These are phyloP conservation scores for Panicum hallii DNA, from an alignment of 202 grass and related monocot genomes.

Conservation along the genomic window DNA sequence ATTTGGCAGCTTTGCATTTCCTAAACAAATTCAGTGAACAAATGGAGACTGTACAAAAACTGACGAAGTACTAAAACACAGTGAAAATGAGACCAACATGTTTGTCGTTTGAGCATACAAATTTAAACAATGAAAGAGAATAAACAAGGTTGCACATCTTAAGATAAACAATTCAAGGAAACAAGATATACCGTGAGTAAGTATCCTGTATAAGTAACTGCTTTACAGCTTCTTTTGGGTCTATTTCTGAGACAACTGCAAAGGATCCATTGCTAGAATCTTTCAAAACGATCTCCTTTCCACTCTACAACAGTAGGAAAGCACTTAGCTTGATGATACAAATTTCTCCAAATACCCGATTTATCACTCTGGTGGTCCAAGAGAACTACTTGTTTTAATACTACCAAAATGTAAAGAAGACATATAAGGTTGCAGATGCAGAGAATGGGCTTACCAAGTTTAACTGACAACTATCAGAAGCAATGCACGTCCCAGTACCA, in stretches of 20 bases:
- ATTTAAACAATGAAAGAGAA: background rate
- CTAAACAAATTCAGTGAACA: background rate
- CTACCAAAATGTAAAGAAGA: background rate
- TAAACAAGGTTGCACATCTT: background rate
- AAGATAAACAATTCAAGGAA: slow-evolving; percentile 1
- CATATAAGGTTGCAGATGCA: slow-evolving; percentile 9
- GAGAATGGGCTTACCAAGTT: slow-evolving; percentile 26
- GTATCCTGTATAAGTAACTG: slow-evolving; percentile 69
- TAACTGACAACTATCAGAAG: slow-evolving; percentile 18
- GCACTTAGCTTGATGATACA: background rate
- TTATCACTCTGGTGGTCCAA: background rate
- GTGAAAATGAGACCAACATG: background rate
- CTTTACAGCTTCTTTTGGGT: slow-evolving; percentile 62
- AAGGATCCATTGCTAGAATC: slow-evolving; percentile 44
- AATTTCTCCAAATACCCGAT: background rate
- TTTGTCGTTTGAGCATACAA: background rate
- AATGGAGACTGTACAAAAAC: background rate
- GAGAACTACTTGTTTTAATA: background rate
- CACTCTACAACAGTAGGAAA: slow-evolving; percentile 42
- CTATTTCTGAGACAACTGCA: slow-evolving; percentile 50
- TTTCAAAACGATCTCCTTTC: slow-evolving; percentile 50
- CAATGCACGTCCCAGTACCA: background rate
- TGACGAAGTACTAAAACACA: background rate
- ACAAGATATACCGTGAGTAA: slow-evolving; percentile 58
- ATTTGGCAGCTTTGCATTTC: background rate